Conservation (phyloP, 2,329 filamentous ascomycete species). For the Apiospora malaysiana region DNA sequence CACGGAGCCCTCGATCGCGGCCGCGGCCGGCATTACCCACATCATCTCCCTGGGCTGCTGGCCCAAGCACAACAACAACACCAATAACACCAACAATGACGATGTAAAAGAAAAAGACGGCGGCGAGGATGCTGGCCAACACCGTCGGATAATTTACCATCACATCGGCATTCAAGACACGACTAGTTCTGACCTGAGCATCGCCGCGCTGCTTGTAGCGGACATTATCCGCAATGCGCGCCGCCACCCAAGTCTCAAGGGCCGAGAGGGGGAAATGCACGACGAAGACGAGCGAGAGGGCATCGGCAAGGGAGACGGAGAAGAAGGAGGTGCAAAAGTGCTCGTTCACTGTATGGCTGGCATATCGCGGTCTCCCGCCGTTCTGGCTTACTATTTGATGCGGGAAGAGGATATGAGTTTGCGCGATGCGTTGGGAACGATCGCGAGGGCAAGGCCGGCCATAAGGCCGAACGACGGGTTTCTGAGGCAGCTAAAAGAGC, state of each 20-base stretch:
- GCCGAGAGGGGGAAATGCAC: background rate
- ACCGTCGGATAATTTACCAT: background rate
- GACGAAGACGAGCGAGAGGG: background rate
- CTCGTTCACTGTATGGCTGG: conserved; percentile 21
- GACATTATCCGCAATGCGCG: conserved; percentile 11
- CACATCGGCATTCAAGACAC: background rate
- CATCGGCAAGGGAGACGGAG: background rate
- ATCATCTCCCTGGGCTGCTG: conserved; percentile 20
- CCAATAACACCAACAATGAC: background rate
- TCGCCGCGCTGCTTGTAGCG: background rate
- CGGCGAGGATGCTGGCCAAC: background rate
- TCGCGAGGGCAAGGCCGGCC: background rate
- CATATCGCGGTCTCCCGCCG: conserved; percentile 2
- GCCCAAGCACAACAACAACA: background rate
- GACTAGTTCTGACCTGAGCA: background rate
- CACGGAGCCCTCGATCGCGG: background rate
- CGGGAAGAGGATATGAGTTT: conserved; percentile 17
- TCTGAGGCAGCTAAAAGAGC: conserved; percentile 19
- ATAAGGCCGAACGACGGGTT: conserved; percentile 21
- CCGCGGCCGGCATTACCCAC: conserved; percentile 9
- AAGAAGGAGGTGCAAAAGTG: background rate
- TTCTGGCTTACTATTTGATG: conserved; percentile 20
- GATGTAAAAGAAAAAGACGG: too few species aligned
- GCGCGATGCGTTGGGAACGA: background rate
- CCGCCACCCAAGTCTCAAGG: background rate